Base-by-base conservation (phyloP, 2,329 filamentous ascomycete species). In the Colletotrichum tanaceti region DNA sequence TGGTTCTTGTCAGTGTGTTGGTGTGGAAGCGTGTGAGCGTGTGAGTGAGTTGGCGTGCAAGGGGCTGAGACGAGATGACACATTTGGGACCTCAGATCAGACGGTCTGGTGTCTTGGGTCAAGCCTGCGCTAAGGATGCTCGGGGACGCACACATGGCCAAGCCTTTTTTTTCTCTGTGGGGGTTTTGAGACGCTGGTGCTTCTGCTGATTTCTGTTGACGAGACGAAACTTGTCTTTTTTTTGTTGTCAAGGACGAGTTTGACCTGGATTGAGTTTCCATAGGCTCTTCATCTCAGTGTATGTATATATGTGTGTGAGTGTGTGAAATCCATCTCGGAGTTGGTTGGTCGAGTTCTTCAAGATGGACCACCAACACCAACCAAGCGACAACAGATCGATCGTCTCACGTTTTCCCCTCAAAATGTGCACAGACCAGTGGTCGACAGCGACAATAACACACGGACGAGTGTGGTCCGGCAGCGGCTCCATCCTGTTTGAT, bases 21-120 rank as follows among this genome's bases (percentile, higher is more conserved):
- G 65, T 59, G 43, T 57, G 65, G 6, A 28, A 28, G 28, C 28
- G 28, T 28, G 28, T 1, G 28, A 28, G 28, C 7, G 28, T 28
- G 28, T 28, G 6, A 28, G 28, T 28, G 28, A 7, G 28, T 28
- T n/a, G n/a, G 28, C 28, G 5, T 28, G 28, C 28, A 54, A 61
- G 57, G 53, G 67, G 58, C 66, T 63, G 61, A 71, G 70, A 71
- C 70, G 58, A 67, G 70, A 63, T 71, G 67, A 71, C 66, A 71
- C 70, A 71, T 70, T 63, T 54, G 57, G 60, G 57, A 54, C 46
- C 58, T 70, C 59, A 62, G 70, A 71, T 71, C 70, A 64, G 70
- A 71, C 63, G 68, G 70, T 62, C 61, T 55, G 57, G 43, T 61
- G 66, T 67, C 66, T 69, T 66, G 58, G 49, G 61, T 65, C 47